Percentiles rank a stretch among this genome's conserved stretches.
Conservation (phyloP, 306 rosid species). For the Ammopiptanthus mongolicus region DNA sequence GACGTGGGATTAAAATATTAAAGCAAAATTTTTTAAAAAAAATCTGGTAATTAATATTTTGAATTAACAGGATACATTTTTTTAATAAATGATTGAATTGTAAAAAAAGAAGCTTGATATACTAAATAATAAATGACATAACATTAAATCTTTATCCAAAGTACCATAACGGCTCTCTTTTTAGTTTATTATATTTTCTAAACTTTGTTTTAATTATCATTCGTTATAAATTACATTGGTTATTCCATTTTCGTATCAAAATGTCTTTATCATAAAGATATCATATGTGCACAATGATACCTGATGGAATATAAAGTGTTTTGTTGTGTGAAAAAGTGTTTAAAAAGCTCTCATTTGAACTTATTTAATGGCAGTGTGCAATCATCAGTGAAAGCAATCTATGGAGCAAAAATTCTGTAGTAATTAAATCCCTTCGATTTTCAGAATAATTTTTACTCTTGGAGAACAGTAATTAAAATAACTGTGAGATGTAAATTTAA, state of each 20-base stretch:
- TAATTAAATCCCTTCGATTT: not conserved
- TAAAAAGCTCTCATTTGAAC: slow-evolving; percentile 56
- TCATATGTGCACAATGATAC: slow-evolving; percentile 35
- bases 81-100: too few relatives aligned
- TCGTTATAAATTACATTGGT: not conserved
- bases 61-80: too few relatives aligned
- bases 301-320: slow-evolving; percentile 44
- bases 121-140: too few relatives aligned
- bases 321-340: slow-evolving; percentile 32
- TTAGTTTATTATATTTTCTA: not conserved
- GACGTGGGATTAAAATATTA: too few relatives aligned
- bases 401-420: slow-evolving; percentile 1
- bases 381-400: slow-evolving; percentile 30
- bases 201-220: not conserved
- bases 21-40: too few relatives aligned
- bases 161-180: too few relatives aligned
- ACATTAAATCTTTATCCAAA: too few relatives aligned
- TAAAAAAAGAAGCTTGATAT: too few relatives aligned
- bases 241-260: slow-evolving; percentile 2
- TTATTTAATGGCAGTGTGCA: slow-evolving; percentile 36
- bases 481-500: not conserved
- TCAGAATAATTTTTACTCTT: not conserved
- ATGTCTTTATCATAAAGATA: slow-evolving; percentile 38
- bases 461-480: not conserved
- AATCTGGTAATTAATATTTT: too few relatives aligned